phyloP scores from a whole-genome alignment of 1,284 basidiomycete genomes.

The Trametes hirsuta region DNA sequence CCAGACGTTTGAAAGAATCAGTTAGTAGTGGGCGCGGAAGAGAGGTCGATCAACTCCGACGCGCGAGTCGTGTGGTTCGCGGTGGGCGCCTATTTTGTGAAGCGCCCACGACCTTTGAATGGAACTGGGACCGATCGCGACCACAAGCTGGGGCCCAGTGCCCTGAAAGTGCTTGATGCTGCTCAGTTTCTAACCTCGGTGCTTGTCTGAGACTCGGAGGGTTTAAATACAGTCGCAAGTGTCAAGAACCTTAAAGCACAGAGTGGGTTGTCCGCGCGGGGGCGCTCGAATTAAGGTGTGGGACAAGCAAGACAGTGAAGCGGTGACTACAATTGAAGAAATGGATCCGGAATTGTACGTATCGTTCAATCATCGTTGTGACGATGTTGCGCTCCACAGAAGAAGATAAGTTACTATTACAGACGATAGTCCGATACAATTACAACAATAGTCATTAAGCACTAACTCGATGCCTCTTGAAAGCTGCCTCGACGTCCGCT shows the following conservation, averaged over 20 bases:
- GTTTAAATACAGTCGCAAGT: too few relatives aligned
- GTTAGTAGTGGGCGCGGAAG: background rate
- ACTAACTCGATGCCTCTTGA: constrained; percentile 65
- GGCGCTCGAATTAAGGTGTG: too few relatives aligned
- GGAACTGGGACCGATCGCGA: too few relatives aligned
- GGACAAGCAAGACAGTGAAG: too few relatives aligned
- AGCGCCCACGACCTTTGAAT: background rate
- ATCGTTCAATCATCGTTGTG: background rate
- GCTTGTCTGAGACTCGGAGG: too few relatives aligned
- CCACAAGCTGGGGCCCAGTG: too few relatives aligned
- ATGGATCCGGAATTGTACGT: background rate
- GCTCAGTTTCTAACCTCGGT: too few relatives aligned
- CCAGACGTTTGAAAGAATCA: background rate
- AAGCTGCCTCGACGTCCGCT: constrained; percentile 78
- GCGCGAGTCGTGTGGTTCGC: background rate
- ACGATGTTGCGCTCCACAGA: too few relatives aligned
- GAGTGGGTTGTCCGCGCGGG: too few relatives aligned
- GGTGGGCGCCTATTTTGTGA: background rate
- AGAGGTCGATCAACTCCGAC: background rate
- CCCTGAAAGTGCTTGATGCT: too few relatives aligned
- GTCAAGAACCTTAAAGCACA: too few relatives aligned
- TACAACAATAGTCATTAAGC: constrained; percentile 34
- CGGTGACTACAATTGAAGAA: too few relatives aligned
- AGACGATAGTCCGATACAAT: constrained; percentile 1
- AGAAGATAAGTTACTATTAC: constrained; percentile 18